phyloP scores from a whole-genome alignment of 75 land plant species.

The Cunninghamia lanceolata region DNA sequence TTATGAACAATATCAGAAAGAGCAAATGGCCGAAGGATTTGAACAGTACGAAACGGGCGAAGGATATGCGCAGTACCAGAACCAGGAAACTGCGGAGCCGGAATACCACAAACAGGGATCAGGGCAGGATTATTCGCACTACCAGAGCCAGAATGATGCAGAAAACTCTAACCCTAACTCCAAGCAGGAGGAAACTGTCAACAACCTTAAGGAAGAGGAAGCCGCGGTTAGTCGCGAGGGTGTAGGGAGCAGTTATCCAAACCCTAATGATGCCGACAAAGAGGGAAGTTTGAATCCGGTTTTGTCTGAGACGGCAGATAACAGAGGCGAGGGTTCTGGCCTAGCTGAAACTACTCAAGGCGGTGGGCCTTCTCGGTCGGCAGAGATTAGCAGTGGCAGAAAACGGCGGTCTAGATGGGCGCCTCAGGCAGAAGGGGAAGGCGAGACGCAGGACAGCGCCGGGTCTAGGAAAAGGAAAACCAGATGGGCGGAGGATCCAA shows the following conservation, averaged over 20 bases:
- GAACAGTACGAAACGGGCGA: neutral
- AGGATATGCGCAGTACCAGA: neutral
- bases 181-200: neutral
- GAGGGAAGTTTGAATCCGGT: neutral
- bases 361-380: constrained; percentile 33
- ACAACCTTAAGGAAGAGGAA: neutral
- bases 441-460: neutral
- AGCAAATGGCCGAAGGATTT: neutral
- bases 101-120: neutral
- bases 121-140: neutral
- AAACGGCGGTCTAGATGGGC: constrained; percentile 86
- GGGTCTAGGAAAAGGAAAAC: constrained; percentile 23
- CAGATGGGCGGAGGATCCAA: constrained; percentile 30
- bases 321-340: neutral
- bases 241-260: neutral
- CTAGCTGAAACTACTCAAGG: constrained; percentile 12
- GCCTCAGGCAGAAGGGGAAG: constrained; percentile 45
- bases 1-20: neutral
- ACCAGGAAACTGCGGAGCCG: neutral
- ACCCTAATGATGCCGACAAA: neutral
- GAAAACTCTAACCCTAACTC: neutral
- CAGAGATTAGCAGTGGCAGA: constrained; percentile 51
- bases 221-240: neutral
- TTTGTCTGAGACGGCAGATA: neutral
- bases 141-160: neutral